These are phyloP conservation scores for Nakataea oryzae DNA, from an alignment of 2,329 filamentous ascomycete species.

Conservation along the genomic window DNA sequence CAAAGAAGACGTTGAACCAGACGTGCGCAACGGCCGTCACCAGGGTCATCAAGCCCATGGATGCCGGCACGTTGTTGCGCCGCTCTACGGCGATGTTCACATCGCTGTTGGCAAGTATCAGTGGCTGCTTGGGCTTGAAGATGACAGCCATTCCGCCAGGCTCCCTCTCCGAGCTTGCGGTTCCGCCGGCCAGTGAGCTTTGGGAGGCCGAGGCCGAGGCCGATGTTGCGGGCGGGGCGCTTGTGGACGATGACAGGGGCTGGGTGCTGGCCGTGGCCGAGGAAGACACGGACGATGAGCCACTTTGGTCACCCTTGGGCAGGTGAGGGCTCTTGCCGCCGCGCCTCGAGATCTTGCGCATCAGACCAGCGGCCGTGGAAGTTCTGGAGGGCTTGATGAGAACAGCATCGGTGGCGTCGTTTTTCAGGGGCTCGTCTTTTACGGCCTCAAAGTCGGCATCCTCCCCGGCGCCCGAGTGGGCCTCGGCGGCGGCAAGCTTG, in stretches of 20 bases:
- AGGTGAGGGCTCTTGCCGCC: neutral
- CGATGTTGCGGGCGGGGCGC: neutral
- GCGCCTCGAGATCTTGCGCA: conserved; percentile 13
- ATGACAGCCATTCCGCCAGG: conserved; percentile 64
- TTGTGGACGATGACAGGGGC: neutral
- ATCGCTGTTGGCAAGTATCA: conserved; percentile 71
- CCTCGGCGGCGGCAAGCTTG: conserved; percentile 21
- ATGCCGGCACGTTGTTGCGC: conserved; percentile 66
- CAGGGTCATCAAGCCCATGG: conserved; percentile 68
- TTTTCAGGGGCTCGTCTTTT: conserved; percentile 3
- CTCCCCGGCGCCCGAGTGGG: conserved; percentile 11
- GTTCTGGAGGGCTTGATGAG: neutral
- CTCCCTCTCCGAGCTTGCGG: conserved; percentile 19
- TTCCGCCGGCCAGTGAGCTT: conserved; percentile 7
- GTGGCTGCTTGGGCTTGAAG: conserved; percentile 57
- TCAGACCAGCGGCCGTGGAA: conserved; percentile 4
- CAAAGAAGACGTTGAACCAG: conserved; percentile 95
- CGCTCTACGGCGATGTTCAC: conserved; percentile 86
- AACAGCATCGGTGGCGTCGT: neutral
- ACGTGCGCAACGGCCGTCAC: conserved; percentile 89
- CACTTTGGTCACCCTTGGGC: conserved; percentile 15
- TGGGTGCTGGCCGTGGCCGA: neutral
- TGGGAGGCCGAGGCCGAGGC: neutral
- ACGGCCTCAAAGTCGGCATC: conserved; percentile 7
- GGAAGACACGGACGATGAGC: conserved; percentile 8